Percentiles rank a stretch among this genome's conserved stretches.
phyloP scores from a whole-genome alignment of 202 grass and related monocot genomes.

The Panicum hallii region DNA sequence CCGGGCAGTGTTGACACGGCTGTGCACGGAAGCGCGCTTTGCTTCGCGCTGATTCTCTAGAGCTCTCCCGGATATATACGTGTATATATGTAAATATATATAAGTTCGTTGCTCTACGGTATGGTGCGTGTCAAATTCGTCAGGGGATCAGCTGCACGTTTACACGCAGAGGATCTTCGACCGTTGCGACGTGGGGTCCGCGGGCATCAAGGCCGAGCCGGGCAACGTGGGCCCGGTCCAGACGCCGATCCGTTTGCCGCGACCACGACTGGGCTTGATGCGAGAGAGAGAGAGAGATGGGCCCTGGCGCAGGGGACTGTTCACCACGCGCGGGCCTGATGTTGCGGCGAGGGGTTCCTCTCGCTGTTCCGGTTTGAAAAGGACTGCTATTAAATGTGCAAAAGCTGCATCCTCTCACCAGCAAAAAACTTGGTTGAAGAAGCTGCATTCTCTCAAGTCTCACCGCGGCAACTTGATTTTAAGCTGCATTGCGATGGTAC shows the following conservation, averaged over 20 bases:
- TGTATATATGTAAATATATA: too few species aligned
- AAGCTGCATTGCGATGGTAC: background rate
- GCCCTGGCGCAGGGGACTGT: background rate
- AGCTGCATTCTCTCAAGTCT: too few species aligned
- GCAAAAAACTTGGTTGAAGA: background rate
- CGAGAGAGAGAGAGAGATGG: background rate
- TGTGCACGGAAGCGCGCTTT: background rate
- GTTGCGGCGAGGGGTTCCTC: background rate
- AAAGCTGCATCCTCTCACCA: too few species aligned
- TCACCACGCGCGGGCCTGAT: background rate
- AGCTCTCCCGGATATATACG: too few species aligned
- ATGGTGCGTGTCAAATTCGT: too few species aligned
- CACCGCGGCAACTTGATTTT: background rate
- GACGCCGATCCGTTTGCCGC: background rate
- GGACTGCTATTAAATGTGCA: background rate
- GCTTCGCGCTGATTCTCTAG: too few species aligned
- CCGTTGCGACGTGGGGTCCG: constrained; percentile 8
- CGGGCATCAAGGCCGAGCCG: background rate
- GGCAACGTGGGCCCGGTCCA: background rate
- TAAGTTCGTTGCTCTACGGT: too few species aligned
- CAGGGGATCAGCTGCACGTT: too few species aligned
- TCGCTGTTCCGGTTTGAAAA: background rate
- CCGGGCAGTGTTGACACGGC: constrained; percentile 2
- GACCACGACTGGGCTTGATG: background rate
- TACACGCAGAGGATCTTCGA: too few species aligned